phyloP scores from a whole-genome alignment of 2,329 filamentous ascomycete genomes.

The Cladophialophora chaetospira region DNA sequence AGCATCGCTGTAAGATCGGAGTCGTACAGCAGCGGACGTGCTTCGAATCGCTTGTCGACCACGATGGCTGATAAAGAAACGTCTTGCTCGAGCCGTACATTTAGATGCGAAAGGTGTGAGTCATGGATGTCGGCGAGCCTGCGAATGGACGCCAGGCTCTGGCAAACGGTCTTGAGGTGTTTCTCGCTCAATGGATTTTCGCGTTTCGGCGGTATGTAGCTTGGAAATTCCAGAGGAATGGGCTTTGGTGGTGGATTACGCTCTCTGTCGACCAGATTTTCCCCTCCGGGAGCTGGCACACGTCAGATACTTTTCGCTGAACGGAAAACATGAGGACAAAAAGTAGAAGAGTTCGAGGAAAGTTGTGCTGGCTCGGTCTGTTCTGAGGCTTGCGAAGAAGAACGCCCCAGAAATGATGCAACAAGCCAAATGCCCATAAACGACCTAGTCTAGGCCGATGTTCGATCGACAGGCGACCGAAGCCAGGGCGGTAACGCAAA shows the following conservation, averaged over 20 bases:
- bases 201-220: slow-evolving; percentile 44
- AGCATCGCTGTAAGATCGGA: slow-evolving; percentile 35
- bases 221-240: slow-evolving; percentile 56
- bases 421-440: too few species aligned
- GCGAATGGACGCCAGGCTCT: slow-evolving; percentile 47
- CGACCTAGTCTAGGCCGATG: too few species aligned
- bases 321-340: background rate
- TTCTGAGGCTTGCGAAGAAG: too few species aligned
- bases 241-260: slow-evolving; percentile 53
- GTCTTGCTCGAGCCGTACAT: slow-evolving; percentile 43
- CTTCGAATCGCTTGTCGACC: slow-evolving; percentile 37
- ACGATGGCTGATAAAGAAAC: slow-evolving; percentile 42
- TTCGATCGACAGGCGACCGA: too few species aligned
- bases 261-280: slow-evolving; percentile 39
- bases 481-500: too few species aligned
- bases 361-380: background rate
- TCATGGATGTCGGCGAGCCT: slow-evolving; percentile 44
- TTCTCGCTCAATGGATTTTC: slow-evolving; percentile 39
- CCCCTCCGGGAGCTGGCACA: slow-evolving; percentile 17
- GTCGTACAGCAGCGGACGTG: slow-evolving; percentile 42
- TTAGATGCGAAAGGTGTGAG: slow-evolving; percentile 45
- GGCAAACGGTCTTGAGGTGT: slow-evolving; percentile 44
- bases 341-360: background rate
- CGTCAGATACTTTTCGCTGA: slow-evolving; percentile 1
- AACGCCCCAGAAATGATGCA: too few species aligned